These are phyloP conservation scores for Syzygium syzygioides DNA, from an alignment of 441 rosid species.

Conservation along the genomic window DNA sequence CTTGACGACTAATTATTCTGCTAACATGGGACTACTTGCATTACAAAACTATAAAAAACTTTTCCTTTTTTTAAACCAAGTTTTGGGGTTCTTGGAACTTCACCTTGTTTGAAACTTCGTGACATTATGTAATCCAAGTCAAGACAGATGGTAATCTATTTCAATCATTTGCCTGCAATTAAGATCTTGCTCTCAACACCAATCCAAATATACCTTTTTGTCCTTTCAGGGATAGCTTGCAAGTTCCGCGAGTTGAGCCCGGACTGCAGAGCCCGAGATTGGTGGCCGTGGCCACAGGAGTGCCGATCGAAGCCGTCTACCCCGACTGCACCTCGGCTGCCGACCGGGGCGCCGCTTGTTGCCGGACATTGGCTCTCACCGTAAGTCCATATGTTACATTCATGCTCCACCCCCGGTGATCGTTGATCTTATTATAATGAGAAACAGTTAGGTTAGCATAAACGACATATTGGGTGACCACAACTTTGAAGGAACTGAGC, in stretches of 20 bases:
- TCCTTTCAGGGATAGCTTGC: slow-evolving; percentile 42
- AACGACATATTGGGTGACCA: neutral
- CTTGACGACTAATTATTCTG: slow-evolving; percentile 11
- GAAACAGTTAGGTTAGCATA: neutral
- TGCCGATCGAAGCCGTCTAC: slow-evolving; percentile 11
- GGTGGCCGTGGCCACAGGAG: slow-evolving; percentile 13
- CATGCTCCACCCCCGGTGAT: neutral
- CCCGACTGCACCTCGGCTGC: slow-evolving; percentile 37
- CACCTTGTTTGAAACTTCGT: neutral
- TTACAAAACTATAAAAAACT: neutral
- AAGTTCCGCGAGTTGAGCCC: slow-evolving; percentile 23
- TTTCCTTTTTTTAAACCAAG: neutral
- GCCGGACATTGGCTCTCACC: slow-evolving; percentile 47
- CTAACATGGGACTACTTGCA: slow-evolving; percentile 1
- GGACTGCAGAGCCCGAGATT: slow-evolving; percentile 14
- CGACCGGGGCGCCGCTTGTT: slow-evolving; percentile 38
- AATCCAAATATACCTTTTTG: neutral
- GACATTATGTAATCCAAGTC: neutral
- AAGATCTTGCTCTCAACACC: neutral
- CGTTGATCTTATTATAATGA: neutral
- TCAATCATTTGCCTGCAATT: neutral
- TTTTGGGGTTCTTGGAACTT: neutral
- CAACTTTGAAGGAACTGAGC: neutral
- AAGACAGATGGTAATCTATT: neutral
- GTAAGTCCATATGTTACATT: slow-evolving; percentile 26